Conservation (phyloP, 306 rosid species). For the Glycine latifolia region DNA sequence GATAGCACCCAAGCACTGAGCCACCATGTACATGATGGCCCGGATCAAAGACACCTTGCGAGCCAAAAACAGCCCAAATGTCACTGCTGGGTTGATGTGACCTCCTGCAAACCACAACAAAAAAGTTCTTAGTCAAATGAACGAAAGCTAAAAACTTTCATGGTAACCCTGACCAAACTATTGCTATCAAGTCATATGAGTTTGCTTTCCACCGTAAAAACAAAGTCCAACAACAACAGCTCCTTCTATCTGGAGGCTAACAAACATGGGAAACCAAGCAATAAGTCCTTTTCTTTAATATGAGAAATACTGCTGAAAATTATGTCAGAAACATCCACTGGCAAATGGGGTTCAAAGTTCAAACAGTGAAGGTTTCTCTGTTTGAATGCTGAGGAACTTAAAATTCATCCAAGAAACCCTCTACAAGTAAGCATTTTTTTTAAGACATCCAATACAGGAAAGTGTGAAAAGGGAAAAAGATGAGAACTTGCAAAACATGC, state of each 20-base stretch:
- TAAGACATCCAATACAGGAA: constrained; percentile 9
- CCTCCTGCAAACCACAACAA: constrained; percentile 65
- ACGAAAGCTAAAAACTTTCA: not conserved
- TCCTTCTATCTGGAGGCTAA: too few species aligned
- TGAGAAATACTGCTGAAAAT: not conserved
- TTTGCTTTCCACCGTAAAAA: too few species aligned
- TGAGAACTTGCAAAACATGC: constrained; percentile 9
- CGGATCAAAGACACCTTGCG: constrained; percentile 84
- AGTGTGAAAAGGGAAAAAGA: not conserved
- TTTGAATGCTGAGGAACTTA: not conserved
- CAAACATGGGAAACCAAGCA: not conserved
- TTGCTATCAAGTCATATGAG: too few species aligned
- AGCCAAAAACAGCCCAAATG: constrained; percentile 93
- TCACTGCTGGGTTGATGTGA: constrained; percentile 98
- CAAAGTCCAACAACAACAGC: too few species aligned
- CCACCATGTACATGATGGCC: constrained; percentile 86
- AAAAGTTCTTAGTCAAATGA: not conserved
- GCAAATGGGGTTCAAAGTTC: constrained; percentile 1
- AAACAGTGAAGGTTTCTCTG: constrained; percentile 8
- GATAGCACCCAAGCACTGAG: constrained; percentile 92
- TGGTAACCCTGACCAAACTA: not conserved
- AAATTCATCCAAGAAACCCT: not conserved
- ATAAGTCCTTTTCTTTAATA: not conserved
- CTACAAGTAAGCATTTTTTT: constrained; percentile 6
- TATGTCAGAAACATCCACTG: constrained; percentile 17